These are phyloP conservation scores for Xylariaceae sp. DNA, from an alignment of 2,329 filamentous ascomycete genomes.

Conservation along the genomic window DNA sequence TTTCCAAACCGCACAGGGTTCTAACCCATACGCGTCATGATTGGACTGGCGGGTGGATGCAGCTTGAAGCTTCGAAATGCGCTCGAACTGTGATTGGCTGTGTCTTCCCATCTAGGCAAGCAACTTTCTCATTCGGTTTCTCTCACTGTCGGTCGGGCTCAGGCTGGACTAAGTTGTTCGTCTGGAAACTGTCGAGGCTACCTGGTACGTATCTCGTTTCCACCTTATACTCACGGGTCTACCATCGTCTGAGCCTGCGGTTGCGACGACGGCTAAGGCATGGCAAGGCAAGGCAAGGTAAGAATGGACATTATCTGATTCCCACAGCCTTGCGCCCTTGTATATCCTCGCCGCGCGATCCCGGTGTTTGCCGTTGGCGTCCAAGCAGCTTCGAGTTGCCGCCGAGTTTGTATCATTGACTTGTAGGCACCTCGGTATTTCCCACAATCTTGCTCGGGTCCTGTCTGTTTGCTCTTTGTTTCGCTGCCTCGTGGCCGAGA, in stretches of 20 bases:
- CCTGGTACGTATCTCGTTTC: too few relatives aligned
- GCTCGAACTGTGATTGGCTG: conserved; percentile 28
- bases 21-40: conserved; percentile 25
- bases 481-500: not conserved
- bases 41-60: conserved; percentile 22
- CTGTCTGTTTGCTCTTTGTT: not conserved
- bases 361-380: too few relatives aligned
- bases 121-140: conserved; percentile 11
- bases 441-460: not conserved
- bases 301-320: too few relatives aligned
- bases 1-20: conserved; percentile 24
- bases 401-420: conserved; percentile 1
- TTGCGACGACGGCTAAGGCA: too few relatives aligned
- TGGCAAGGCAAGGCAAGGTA: too few relatives aligned
- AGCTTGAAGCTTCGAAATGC: conserved; percentile 24
- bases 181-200: too few relatives aligned
- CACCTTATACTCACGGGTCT: too few relatives aligned
- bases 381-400: too few relatives aligned
- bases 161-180: too few relatives aligned
- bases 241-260: too few relatives aligned
- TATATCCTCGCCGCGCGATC: too few relatives aligned
- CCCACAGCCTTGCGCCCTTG: too few relatives aligned
- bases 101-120: conserved; percentile 21
- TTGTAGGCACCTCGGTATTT: conserved; percentile 13
- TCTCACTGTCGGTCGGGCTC: not conserved